Conservation (phyloP, 2,329 filamentous ascomycete genomes). For the Talaromyces sp. region DNA sequence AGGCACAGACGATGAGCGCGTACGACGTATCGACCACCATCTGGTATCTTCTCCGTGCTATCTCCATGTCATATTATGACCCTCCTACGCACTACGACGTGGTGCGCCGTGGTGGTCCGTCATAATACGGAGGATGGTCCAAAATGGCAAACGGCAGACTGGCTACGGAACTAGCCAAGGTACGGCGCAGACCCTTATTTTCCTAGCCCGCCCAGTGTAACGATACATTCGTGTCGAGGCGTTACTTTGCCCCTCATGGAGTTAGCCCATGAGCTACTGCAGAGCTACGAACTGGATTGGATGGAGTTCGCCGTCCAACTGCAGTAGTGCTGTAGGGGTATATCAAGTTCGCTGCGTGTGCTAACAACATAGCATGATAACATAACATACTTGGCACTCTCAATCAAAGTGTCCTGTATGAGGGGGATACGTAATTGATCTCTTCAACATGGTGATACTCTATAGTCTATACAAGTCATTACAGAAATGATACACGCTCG, state of each 20-base stretch:
- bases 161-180: not conserved
- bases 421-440: too few relatives aligned
- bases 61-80: not conserved
- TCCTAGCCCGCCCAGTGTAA: not conserved
- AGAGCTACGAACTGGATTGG: not conserved
- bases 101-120: too few relatives aligned
- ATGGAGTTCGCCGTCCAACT: not conserved
- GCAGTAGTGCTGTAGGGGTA: not conserved
- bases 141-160: not conserved
- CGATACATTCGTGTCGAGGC: not conserved
- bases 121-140: not conserved
- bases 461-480: not conserved
- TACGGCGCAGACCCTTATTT: constrained; percentile 4
- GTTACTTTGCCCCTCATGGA: not conserved
- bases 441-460: too few relatives aligned
- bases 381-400: not conserved
- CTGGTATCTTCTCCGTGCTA: not conserved
- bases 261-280: not conserved
- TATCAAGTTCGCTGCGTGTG: not conserved
- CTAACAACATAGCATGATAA: not conserved
- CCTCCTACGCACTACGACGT: not conserved
- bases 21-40: not conserved
- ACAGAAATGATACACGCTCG: not conserved
- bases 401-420: too few relatives aligned
- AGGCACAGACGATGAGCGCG: too few relatives aligned